A percentile compares a stretch with the other conserved stretches of the same genome.
phyloP scores from a whole-genome alignment of 1,139 yeast species.

The Meyerozyma sp. region DNA sequence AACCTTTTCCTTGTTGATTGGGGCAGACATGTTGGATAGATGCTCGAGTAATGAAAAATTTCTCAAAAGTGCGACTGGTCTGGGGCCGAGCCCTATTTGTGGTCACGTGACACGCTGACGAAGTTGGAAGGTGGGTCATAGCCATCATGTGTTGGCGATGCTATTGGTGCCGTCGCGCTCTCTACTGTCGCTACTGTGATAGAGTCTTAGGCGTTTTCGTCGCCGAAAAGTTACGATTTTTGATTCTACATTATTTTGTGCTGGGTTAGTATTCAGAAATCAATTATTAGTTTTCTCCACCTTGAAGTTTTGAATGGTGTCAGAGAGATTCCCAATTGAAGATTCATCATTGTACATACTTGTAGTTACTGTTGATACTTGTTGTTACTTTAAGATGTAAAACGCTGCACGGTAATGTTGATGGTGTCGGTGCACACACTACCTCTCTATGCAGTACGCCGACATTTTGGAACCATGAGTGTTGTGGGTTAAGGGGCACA shows the following conservation, averaged over 20 bases:
- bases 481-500: not conserved
- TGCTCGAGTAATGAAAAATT: slow-evolving; percentile 25
- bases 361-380: not conserved
- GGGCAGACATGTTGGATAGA: slow-evolving; percentile 67
- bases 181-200: no score
- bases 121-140: not conserved
- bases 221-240: not conserved
- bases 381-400: not conserved
- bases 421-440: not conserved
- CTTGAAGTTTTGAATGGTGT: slow-evolving; percentile 21
- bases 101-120: slow-evolving; percentile 1
- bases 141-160: not conserved
- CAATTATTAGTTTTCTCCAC: slow-evolving; percentile 24
- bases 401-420: not conserved
- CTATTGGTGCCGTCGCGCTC: no score
- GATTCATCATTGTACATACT: slow-evolving; percentile 17
- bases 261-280: slow-evolving; percentile 8
- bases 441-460: not conserved
- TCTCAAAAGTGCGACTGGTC: not conserved
- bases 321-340: slow-evolving; percentile 38
- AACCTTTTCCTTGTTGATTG: slow-evolving; percentile 72
- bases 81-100: slow-evolving; percentile 5
- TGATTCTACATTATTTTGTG: not conserved
- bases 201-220: no score
- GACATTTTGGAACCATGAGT: not conserved